Conservation (phyloP, 805 yeast genomes). For the Candida broadrunensis region DNA sequence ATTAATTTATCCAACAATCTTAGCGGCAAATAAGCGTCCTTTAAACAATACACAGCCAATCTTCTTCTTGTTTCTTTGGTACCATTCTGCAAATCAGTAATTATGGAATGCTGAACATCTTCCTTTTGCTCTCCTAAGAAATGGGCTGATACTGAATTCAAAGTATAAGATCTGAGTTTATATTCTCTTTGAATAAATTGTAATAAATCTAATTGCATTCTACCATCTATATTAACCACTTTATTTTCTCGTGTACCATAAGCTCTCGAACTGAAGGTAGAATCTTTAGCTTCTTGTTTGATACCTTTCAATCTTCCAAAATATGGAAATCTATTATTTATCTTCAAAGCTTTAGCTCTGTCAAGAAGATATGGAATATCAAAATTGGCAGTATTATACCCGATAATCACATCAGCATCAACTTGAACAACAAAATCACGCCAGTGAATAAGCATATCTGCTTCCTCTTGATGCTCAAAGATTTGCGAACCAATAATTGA, state of each 20-base stretch:
- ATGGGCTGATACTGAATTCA: conserved; percentile 93
- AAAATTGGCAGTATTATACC: conserved; percentile 91
- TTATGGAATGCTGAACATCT: conserved; percentile 96
- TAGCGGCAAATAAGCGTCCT: conserved; percentile 91
- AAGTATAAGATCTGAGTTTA: conserved; percentile 88
- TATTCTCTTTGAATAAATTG: conserved; percentile 94
- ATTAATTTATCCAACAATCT: conserved; percentile 86
- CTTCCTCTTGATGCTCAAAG: conserved; percentile 69
- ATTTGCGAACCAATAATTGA: conserved; percentile 94
- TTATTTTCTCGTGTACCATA: conserved; percentile 95
- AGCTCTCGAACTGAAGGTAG: conserved; percentile 89
- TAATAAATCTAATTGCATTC: conserved; percentile 89
- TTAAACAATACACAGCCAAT: conserved; percentile 93
- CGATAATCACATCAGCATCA: conserved; percentile 96
- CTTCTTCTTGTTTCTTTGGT: conserved; percentile 89
- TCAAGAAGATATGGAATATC: conserved; percentile 92
- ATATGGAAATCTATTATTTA: conserved; percentile 67
- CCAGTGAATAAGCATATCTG: conserved; percentile 84
- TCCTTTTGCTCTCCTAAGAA: conserved; percentile 95
- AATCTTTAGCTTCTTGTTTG: conserved; percentile 75
- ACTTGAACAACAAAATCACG: conserved; percentile 75
- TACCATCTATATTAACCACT: conserved; percentile 88
- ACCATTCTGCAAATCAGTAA: conserved; percentile 92
- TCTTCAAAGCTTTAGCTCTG: conserved; percentile 72
- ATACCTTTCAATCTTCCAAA: conserved; percentile 73